phyloP scores from a whole-genome alignment of 1,139 yeast species.

The Candida smagusa region DNA sequence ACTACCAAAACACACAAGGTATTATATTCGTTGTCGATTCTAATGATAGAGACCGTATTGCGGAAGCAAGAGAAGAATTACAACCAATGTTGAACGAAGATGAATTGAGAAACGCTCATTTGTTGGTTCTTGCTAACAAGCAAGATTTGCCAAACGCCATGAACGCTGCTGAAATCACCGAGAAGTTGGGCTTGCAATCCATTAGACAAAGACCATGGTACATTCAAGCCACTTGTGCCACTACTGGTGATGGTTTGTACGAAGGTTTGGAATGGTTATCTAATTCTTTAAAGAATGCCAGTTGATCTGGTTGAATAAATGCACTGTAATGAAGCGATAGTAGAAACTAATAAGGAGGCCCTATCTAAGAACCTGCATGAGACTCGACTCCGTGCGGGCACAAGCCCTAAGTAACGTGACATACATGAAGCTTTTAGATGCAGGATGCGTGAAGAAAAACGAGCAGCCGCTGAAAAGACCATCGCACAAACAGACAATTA shows the following conservation, averaged over 20 bases:
- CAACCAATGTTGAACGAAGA: slow-evolving; percentile 94
- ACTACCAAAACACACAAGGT: slow-evolving; percentile 93
- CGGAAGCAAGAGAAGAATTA: slow-evolving; percentile 90
- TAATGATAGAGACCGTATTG: slow-evolving; percentile 89
- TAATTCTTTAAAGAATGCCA: slow-evolving; percentile 72
- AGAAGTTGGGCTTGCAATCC: slow-evolving; percentile 76
- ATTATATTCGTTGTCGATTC: slow-evolving; percentile 91
- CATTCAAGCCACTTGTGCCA: slow-evolving; percentile 86
- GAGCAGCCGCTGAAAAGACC: slow-evolving; percentile 8
- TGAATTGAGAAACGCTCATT: slow-evolving; percentile 85
- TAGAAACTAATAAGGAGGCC: not conserved
- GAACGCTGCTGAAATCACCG: slow-evolving; percentile 88
- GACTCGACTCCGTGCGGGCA: slow-evolving; percentile 7
- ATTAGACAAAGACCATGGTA: slow-evolving; percentile 90
- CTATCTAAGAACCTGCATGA: not conserved
- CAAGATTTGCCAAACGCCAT: slow-evolving; percentile 91
- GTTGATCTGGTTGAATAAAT: slow-evolving; percentile 1
- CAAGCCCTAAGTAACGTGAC: slow-evolving; percentile 10
- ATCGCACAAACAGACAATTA: slow-evolving; percentile 8
- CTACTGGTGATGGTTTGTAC: slow-evolving; percentile 86
- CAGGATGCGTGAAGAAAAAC: no score
- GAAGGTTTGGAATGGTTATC: slow-evolving; percentile 92
- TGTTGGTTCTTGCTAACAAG: slow-evolving; percentile 87
- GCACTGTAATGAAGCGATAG: not conserved
- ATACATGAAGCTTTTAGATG: no score